A percentile compares a stretch with the other conserved stretches of the same genome.
Evolutionary conservation across 1,139 yeast genomes (phyloP).

Genomic region (Yamadazyma epiphylla): DNA sequence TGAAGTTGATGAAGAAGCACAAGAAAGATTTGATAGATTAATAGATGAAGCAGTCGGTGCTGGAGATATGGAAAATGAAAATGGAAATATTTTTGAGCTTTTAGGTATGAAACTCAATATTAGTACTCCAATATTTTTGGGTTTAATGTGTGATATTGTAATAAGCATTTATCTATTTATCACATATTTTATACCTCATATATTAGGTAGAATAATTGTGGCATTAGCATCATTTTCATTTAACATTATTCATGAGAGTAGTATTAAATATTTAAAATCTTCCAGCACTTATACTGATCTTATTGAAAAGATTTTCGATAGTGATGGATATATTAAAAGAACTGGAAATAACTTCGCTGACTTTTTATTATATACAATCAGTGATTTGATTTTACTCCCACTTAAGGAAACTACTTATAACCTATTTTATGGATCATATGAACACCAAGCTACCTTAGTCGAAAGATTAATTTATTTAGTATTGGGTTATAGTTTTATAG

Average conservation of each 20-base stretch:
- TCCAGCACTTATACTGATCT: background rate
- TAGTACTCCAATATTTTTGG: constrained; percentile 33
- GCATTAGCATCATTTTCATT: constrained; percentile 10
- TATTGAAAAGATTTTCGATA: background rate
- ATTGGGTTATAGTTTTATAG: constrained; percentile 38
- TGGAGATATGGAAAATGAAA: constrained; percentile 10
- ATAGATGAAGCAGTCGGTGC: constrained; percentile 10
- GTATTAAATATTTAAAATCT: background rate
- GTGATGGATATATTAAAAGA: constrained; percentile 2
- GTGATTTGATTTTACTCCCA: constrained; percentile 17
- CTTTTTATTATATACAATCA: constrained; percentile 5
- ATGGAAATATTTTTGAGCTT: constrained; percentile 27
- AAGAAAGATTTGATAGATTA: constrained; percentile 9
- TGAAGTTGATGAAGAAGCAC: constrained; percentile 3
- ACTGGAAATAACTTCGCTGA: constrained; percentile 13
- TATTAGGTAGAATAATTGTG: constrained; percentile 38
- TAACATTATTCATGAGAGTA: background rate
- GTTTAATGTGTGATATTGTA: constrained; percentile 38
- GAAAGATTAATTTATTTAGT: constrained; percentile 33
- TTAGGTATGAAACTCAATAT: constrained; percentile 35
- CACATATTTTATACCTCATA: constrained; percentile 54
- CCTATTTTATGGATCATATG: constrained; percentile 13
- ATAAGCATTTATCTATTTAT: constrained; percentile 40
- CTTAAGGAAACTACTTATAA: constrained; percentile 13
- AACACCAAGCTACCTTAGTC: constrained; percentile 16